Evolutionary conservation across 306 rosid species (phyloP), one percentile per base, ranked within the genome.

Genomic region (Pueraria montana): DNA sequence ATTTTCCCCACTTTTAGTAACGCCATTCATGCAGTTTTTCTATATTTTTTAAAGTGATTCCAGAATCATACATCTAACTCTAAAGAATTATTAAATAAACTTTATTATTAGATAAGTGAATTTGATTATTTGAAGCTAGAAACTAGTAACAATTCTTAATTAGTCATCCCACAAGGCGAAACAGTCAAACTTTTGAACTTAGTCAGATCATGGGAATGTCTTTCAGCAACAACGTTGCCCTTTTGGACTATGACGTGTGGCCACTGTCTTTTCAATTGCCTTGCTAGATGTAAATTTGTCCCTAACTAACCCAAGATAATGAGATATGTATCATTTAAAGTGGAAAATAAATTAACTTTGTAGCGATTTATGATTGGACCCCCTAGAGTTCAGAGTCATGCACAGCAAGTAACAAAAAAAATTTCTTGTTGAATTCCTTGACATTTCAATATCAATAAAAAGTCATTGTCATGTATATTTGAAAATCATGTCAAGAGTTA

Each of bases 401-500:
- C 40, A 58, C 55, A 49, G 53, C 8, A 45, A 45, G 38, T 45
- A 48, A 59, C 59, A 36, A 26, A 77, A 1, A 2, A 53, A 6
- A 1, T 9, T 16, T n/a, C 10, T 13, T 21, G 20, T 34, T 16
- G 23, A 58, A n/a, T 17, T 59, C 26, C 5, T 58, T 49, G 6
- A 13, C 59, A 36, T 83, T 63, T 71, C 64, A 63, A 79, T 78
- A 72, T 48, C 12, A 77, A 17, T 46, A 70, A 70, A 59, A 6
- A n/a, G 66, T 40, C 83, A 24, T 16, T 6, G 11, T 34, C 66
- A 79, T 72, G 27, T 21, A 26, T 55, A 48, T 72, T 64, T 79
- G 76, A 68, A 79, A 79, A 84, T 65, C 65, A 42, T 78, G 52
- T 50, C 17, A n/a, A 43, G 14, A 59, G 42, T 40, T 26, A 71